Conservation (phyloP, 768 basidiomycete species). For the Sistotremastrum suecicum region DNA sequence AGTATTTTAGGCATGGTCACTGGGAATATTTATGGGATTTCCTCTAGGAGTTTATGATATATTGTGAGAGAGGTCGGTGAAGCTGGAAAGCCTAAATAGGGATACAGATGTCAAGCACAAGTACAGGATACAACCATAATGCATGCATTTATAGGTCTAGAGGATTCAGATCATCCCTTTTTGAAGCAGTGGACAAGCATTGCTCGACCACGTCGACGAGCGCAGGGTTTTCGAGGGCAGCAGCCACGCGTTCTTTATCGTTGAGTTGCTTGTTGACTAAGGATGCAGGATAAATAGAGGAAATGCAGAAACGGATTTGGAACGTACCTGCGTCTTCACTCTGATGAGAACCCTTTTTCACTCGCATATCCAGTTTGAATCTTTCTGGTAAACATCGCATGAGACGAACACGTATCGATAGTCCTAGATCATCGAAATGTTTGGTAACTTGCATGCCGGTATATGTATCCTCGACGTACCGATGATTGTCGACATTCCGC, state of each 20-base stretch:
- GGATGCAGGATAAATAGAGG: too few species aligned
- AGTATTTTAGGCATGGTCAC: too few species aligned
- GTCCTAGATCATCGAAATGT: slow-evolving; percentile 31
- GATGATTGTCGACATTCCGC: slow-evolving; percentile 93
- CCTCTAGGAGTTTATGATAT: too few species aligned
- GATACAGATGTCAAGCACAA: too few species aligned
- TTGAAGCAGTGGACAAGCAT: slow-evolving; percentile 33
- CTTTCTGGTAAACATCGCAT: slow-evolving; percentile 80
- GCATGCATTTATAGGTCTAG: too few species aligned
- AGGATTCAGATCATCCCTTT: neutral
- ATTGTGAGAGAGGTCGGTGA: too few species aligned
- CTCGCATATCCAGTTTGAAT: slow-evolving; percentile 87
- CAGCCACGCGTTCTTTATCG: slow-evolving; percentile 96
- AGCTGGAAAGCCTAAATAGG: too few species aligned
- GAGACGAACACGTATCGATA: slow-evolving; percentile 91
- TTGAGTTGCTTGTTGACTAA: slow-evolving; percentile 97
- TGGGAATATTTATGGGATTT: too few species aligned
- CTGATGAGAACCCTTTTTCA: slow-evolving; percentile 93
- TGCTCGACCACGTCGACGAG: slow-evolving; percentile 81
- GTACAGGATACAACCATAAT: too few species aligned
- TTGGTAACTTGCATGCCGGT: slow-evolving; percentile 1
- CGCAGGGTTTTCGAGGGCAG: slow-evolving; percentile 84
- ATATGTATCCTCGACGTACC: slow-evolving; percentile 28
- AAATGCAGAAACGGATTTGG: too few species aligned
- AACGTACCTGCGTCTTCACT: slow-evolving; percentile 75